Conservation (phyloP, 2,329 filamentous ascomycete species). For the Clonostachys rhizophaga region DNA sequence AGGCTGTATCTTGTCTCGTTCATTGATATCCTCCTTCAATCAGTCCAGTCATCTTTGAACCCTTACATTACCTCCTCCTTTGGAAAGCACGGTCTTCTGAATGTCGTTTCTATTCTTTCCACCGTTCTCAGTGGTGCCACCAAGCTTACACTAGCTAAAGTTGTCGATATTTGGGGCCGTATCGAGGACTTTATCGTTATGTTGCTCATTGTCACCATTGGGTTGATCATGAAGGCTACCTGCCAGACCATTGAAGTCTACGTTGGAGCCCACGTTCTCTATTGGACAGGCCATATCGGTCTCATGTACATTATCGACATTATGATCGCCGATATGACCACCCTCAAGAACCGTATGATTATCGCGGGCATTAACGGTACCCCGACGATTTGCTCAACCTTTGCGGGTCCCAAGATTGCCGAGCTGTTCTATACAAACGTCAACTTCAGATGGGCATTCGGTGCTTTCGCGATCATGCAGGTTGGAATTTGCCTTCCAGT, state of each 20-base stretch:
- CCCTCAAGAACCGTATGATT: slow-evolving; percentile 17
- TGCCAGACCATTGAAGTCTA: slow-evolving; percentile 39
- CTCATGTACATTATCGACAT: slow-evolving; percentile 55
- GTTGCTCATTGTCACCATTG: slow-evolving; percentile 27
- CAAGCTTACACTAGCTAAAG: slow-evolving; percentile 21
- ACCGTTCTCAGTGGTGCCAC: slow-evolving; percentile 19
- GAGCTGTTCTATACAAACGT: slow-evolving; percentile 11
- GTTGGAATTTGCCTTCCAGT: slow-evolving; percentile 26
- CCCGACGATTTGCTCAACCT: slow-evolving; percentile 27
- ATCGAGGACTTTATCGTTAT: slow-evolving; percentile 23
- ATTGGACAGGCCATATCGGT: slow-evolving; percentile 50
- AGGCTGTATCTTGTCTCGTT: slow-evolving; percentile 39
- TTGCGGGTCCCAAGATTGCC: slow-evolving; percentile 15
- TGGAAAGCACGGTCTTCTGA: slow-evolving; percentile 23
- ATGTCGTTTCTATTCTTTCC: slow-evolving; percentile 37
- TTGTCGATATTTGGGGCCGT: slow-evolving; percentile 28
- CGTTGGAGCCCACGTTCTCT: slow-evolving; percentile 37
- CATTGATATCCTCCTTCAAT: slow-evolving; percentile 31
- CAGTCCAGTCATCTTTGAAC: slow-evolving; percentile 21
- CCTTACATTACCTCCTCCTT: slow-evolving; percentile 31
- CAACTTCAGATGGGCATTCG: slow-evolving; percentile 33
- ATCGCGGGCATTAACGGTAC: slow-evolving; percentile 19
- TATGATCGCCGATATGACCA: slow-evolving; percentile 55
- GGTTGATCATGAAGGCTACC: slow-evolving; percentile 48
- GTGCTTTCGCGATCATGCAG: slow-evolving; percentile 52